Evolutionary conservation across 305 asterid species (phyloP).

Genomic region (Fraxinus floribunda): DNA sequence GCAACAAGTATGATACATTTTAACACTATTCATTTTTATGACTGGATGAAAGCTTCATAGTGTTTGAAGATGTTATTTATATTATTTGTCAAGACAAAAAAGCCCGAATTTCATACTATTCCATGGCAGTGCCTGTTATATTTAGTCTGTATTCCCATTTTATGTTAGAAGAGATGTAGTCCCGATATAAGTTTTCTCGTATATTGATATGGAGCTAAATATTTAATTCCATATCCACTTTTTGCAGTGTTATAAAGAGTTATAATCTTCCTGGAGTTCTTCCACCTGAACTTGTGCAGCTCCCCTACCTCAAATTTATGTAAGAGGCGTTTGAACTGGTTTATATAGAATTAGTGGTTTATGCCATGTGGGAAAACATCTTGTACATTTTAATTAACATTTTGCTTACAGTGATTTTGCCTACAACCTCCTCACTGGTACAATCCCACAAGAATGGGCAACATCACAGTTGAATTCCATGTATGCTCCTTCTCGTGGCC

Average conservation of each 20-base stretch:
- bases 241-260: conserved; percentile 70
- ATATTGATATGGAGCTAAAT: neutral
- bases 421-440: conserved; percentile 74
- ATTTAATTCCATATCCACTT: neutral
- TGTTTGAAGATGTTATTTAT: neutral
- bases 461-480: conserved; percentile 48
- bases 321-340: conserved; percentile 35
- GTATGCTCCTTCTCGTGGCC: conserved; percentile 41
- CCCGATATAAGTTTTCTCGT: neutral
- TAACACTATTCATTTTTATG: neutral
- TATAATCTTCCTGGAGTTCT: conserved; percentile 79
- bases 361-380: neutral
- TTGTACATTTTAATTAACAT: conserved; percentile 8
- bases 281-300: conserved; percentile 54
- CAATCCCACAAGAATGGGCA: conserved; percentile 85
- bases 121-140: neutral
- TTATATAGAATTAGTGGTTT: conserved; percentile 13
- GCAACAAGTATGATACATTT: neutral
- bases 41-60: neutral
- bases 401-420: conserved; percentile 69
- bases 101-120: neutral
- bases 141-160: neutral
- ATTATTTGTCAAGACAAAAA: neutral
- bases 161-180: neutral
- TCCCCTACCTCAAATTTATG: conserved; percentile 67